Base-by-base conservation (phyloP, 768 basidiomycete species). In the Pisolithus sp. region DNA sequence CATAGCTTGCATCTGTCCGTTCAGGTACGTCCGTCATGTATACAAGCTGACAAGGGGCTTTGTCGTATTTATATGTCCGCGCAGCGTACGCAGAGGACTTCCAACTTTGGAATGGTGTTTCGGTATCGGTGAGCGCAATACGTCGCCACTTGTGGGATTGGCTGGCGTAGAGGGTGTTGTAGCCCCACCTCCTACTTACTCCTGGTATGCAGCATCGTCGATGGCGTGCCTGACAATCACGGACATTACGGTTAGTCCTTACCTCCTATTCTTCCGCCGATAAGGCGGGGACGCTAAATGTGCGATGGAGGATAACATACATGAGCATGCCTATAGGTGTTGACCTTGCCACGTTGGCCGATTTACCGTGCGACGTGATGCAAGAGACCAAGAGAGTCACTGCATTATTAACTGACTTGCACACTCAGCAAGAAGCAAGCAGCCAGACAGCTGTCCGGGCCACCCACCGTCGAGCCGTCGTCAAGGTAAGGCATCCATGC, bases 321-420 rank as follows among this genome's bases (percentile, higher is more conserved):
- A 18, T n/a, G 3, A 6, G 37, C n/a, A n/a, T 31, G 9, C 9
- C 21, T 34, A 20, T 18, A 94, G 94, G 95, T 3, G 73, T 99
- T 10, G 89, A 96, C 58, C 78, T 97, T 24, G 93, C 94, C 12
- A 80, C 81, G 44, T 76, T 95, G 5, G 93, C 92, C 1, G 91
- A 93, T 61, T 73, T 99, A 0, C 95, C 95, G 0, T 55, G 65
- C 0, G 79, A 87, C 44, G 81, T 95, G 12, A 64, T 93, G 39
- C 55, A 60, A 4, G 83, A 87, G 64, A 84, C 79, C 5, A 77
- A 69, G 53, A 72, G 79, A 50, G 80, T 89, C 0, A 80, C 90
- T 2, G 72, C 74, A 13, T 71, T 67, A 8, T 76, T 96, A 9
- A 68, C 76, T 4, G 78, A 78, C 20, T 66, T 83, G 7, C 80